phyloP scores from a whole-genome alignment of 805 yeast genomes.

The Starmera caribaea region DNA sequence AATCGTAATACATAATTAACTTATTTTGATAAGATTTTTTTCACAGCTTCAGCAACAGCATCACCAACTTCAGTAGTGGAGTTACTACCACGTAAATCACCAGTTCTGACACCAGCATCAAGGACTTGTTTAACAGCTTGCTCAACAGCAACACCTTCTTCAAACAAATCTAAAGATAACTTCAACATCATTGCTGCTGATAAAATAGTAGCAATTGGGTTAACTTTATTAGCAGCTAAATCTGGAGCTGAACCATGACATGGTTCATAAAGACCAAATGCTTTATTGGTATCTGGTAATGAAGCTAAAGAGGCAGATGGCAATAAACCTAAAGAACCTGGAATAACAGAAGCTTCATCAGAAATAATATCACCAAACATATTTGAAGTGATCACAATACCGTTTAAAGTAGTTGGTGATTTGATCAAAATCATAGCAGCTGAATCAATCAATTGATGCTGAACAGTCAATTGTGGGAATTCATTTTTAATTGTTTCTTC shows the following conservation, averaged over 20 bases:
- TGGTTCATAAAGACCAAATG: constrained; percentile 96
- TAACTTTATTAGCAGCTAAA: constrained; percentile 75
- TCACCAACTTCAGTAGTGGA: constrained; percentile 90
- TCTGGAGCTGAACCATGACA: constrained; percentile 99
- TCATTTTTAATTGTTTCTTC: constrained; percentile 76
- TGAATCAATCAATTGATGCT: constrained; percentile 95
- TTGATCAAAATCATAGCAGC: constrained; percentile 98
- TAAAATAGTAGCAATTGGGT: constrained; percentile 90
- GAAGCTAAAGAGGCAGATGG: constrained; percentile 95
- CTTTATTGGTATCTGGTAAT: constrained; percentile 89
- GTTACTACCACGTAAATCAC: constrained; percentile 79
- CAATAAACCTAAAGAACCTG: constrained; percentile 91
- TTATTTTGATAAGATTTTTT: constrained; percentile 34
- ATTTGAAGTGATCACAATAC: constrained; percentile 85
- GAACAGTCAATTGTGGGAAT: constrained; percentile 79
- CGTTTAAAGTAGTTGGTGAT: constrained; percentile 84
- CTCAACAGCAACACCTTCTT: constrained; percentile 85
- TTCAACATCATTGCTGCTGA: constrained; percentile 98
- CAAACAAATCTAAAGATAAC: constrained; percentile 70
- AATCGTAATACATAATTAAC: too few species aligned
- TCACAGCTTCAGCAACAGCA: constrained; percentile 73
- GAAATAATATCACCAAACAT: constrained; percentile 98
- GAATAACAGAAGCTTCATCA: constrained; percentile 96
- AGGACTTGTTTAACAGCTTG: constrained; percentile 76
- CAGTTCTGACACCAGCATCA: constrained; percentile 82